These are phyloP conservation scores for Chalaropsis thielavioides DNA, from an alignment of 2,329 filamentous ascomycete genomes.

Conservation along the genomic window DNA sequence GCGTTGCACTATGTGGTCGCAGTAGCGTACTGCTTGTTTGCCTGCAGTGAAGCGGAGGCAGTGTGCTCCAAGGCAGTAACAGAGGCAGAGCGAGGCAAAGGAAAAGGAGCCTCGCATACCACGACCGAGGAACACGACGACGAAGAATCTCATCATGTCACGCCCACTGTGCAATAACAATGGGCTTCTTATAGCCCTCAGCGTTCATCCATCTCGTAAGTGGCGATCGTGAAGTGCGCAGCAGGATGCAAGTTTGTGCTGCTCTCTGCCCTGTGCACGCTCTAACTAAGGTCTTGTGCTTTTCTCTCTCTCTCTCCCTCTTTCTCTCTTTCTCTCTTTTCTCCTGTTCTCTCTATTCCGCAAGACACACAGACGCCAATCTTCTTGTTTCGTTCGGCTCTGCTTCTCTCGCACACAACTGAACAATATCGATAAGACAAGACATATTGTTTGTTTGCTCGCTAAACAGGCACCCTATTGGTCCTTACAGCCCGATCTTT, in stretches of 20 bases:
- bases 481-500: neutral
- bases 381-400: neutral
- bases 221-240: conserved; percentile 3
- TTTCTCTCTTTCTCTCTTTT: neutral
- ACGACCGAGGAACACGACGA: neutral
- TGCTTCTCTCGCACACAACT: neutral
- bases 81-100: neutral
- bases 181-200: neutral
- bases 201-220: neutral
- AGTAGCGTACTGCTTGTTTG: neutral
- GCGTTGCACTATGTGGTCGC: neutral
- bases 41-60: neutral
- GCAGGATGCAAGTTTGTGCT: neutral
- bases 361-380: conserved; percentile 1
- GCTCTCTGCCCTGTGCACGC: neutral
- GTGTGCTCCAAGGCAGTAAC: neutral
- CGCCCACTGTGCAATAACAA: neutral
- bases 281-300: neutral
- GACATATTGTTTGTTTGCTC: neutral
- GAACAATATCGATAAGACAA: neutral
- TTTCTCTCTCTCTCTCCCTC: neutral
- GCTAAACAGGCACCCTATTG: neutral
- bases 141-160: neutral
- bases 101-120: neutral
- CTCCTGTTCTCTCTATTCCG: neutral